Evolutionary conservation across 352 stramenopile genomes (phyloP).

Genomic region (Phytophthora idaei): DNA sequence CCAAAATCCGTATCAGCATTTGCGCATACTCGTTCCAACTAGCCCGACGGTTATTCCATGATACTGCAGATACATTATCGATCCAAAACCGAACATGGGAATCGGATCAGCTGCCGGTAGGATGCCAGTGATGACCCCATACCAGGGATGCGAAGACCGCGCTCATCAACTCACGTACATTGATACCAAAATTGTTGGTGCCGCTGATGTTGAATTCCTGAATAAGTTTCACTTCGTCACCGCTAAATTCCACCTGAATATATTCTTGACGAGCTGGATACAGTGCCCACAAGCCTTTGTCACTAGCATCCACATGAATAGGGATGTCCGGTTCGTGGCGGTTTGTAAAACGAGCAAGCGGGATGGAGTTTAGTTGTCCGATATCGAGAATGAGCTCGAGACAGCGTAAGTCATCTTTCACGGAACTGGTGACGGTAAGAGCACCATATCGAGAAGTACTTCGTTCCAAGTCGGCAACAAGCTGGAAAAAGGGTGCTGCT

Average conservation of each 20-base stretch:
- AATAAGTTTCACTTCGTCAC: background rate
- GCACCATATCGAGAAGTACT: background rate
- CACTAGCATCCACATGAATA: conserved; percentile 12
- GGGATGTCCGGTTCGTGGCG: background rate
- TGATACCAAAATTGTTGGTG: conserved; percentile 11
- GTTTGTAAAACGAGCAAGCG: background rate
- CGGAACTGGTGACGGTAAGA: background rate
- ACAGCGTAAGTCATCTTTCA: background rate
- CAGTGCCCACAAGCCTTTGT: conserved; percentile 9
- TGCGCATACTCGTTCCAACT: background rate
- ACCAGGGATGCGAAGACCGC: conserved; percentile 10
- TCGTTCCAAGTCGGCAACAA: background rate
- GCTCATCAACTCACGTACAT: conserved; percentile 20
- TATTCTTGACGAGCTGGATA: conserved; percentile 2
- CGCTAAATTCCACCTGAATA: conserved; percentile 8
- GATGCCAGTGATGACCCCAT: background rate
- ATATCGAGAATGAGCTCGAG: background rate
- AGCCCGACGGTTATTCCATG: background rate
- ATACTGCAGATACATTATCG: background rate
- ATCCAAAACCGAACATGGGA: conserved; percentile 18
- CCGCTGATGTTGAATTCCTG: background rate
- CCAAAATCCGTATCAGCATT: background rate
- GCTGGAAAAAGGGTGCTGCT: conserved; percentile 15
- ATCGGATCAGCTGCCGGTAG: background rate
- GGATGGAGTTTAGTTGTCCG: background rate